Conservation (phyloP, 2,329 filamentous ascomycete species). For the Whalleya microplaca region DNA sequence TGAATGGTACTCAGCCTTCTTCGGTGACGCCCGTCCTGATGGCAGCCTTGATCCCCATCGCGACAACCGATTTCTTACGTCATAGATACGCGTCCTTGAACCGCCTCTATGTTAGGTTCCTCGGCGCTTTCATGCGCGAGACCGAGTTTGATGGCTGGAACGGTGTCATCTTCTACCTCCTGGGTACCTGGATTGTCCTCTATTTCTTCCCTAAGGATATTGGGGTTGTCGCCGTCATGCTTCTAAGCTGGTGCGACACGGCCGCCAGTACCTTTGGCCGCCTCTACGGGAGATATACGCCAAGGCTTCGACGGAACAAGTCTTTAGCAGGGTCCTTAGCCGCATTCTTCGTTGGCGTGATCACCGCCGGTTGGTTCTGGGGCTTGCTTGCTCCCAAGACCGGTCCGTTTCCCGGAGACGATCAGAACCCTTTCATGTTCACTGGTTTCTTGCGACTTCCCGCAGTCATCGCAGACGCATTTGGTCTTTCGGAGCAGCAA, state of each 20-base stretch:
- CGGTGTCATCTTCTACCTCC: conserved; percentile 94
- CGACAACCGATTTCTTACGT: conserved; percentile 78
- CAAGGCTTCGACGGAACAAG: conserved; percentile 83
- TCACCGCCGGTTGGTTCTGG: conserved; percentile 85
- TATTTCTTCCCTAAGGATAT: conserved; percentile 92
- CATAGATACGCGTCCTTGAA: conserved; percentile 84
- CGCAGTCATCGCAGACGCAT: conserved; percentile 53
- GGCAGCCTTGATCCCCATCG: conserved; percentile 79
- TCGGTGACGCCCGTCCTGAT: conserved; percentile 86
- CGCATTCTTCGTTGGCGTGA: conserved; percentile 80
- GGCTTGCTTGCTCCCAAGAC: conserved; percentile 76
- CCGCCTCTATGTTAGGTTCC: conserved; percentile 77
- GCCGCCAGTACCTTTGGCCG: conserved; percentile 94
- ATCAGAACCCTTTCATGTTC: conserved; percentile 77
- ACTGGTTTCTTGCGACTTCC: conserved; percentile 76
- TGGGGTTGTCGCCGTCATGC: conserved; percentile 82
- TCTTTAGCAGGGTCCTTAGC: conserved; percentile 87
- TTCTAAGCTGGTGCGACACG: conserved; percentile 97
- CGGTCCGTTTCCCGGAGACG: conserved; percentile 70
- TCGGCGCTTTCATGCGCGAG: conserved; percentile 96
- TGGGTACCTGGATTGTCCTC: conserved; percentile 86
- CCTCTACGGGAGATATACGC: conserved; percentile 86
- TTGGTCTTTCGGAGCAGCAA: conserved; percentile 64
- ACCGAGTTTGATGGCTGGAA: conserved; percentile 94
- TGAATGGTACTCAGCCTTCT: conserved; percentile 73